Conservation (phyloP, 1,284 basidiomycete species). For the Heterobasidion irregulare region DNA sequence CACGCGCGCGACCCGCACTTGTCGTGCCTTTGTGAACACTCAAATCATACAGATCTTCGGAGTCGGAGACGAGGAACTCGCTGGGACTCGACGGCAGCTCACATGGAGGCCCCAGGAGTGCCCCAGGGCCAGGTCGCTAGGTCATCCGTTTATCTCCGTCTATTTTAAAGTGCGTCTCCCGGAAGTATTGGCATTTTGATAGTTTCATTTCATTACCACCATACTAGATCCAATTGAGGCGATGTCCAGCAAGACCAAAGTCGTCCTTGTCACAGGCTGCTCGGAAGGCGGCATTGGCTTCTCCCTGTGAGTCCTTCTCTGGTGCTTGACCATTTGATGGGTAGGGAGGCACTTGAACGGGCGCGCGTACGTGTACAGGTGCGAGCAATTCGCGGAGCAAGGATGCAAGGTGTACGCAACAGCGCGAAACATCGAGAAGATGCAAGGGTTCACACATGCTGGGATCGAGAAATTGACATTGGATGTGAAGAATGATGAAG, state of each 20-base stretch:
- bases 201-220: no score
- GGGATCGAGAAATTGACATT: conserved; percentile 18
- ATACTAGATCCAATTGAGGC: neutral
- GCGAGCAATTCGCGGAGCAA: conserved; percentile 21
- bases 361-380: conserved; percentile 13
- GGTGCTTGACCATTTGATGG: neutral
- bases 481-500: conserved; percentile 22
- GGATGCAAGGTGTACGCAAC: conserved; percentile 33
- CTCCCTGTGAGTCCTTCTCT: neutral
- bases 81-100: no score
- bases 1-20: neutral
- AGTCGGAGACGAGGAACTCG: no score
- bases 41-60: no score
- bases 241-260: neutral
- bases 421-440: conserved; percentile 24
- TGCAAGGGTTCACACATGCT: conserved; percentile 20
- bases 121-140: neutral
- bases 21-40: no score
- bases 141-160: no score
- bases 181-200: no score
- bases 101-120: neutral
- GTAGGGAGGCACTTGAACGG: neutral
- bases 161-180: no score
- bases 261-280: conserved; percentile 1
- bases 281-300: conserved; percentile 4